Evolutionary conservation across 768 basidiomycete genomes (phyloP).

Genomic region (Leucosporidium creatinivorum): DNA sequence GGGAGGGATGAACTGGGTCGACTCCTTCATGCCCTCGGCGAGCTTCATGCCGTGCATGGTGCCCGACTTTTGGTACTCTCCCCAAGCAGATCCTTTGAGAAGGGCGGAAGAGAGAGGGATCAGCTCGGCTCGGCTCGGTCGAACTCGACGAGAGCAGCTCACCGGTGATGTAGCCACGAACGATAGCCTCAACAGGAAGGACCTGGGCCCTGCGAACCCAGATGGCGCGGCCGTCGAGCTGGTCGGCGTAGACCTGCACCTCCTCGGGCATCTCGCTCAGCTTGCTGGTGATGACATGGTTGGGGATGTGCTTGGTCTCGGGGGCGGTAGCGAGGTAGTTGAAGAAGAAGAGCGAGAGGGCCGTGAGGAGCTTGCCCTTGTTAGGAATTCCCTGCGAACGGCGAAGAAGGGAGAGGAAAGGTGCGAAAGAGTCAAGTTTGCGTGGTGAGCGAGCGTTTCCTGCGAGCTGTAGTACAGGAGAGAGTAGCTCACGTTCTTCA

Average conservation of each 20-base stretch:
- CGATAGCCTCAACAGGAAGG: slow-evolving; percentile 71
- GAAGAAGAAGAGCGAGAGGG: slow-evolving; percentile 95
- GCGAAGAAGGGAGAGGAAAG: not conserved
- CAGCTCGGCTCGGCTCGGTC: not conserved
- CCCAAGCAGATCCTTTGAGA: slow-evolving; percentile 82
- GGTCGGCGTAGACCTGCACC: slow-evolving; percentile 62
- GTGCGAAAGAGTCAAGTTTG: not conserved
- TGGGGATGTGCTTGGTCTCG: slow-evolving; percentile 34
- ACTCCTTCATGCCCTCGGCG: slow-evolving; percentile 72
- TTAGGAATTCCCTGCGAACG: slow-evolving; percentile 73
- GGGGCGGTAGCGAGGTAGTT: slow-evolving; percentile 60
- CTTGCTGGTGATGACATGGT: slow-evolving; percentile 75
- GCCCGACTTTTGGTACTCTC: slow-evolving; percentile 77
- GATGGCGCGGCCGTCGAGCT: slow-evolving; percentile 79
- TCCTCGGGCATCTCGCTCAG: slow-evolving; percentile 75
- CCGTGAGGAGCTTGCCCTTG: slow-evolving; percentile 82
- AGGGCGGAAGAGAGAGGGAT: not conserved
- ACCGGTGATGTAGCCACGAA: slow-evolving; percentile 96
- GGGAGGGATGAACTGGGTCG: slow-evolving; percentile 68
- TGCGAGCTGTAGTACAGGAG: not conserved
- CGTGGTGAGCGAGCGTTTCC: not conserved
- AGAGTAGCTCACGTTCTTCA: slow-evolving; percentile 66
- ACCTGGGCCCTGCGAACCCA: slow-evolving; percentile 51
- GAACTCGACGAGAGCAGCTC: slow-evolving; percentile 27
- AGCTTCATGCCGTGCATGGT: slow-evolving; percentile 81